A percentile compares a stretch with the other conserved stretches of the same genome.
Evolutionary conservation across 202 grass and related monocot species (phyloP).

Genomic region (Dendrocalamus latiflorus): DNA sequence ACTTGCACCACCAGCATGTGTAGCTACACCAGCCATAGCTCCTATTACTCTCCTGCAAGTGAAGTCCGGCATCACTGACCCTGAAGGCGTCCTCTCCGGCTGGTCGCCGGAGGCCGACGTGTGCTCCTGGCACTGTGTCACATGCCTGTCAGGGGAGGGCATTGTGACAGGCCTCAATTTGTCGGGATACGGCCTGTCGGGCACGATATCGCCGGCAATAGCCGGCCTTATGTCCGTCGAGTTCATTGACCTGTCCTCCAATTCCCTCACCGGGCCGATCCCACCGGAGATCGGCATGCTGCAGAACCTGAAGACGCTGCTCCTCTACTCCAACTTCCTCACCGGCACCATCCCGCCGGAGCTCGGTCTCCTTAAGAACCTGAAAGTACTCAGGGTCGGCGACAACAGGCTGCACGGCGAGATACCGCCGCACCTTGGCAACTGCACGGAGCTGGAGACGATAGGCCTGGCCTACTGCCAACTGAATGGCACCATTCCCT

Average conservation of each 20-base stretch:
- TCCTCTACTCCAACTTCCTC: no score
- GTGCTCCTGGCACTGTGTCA: conserved; percentile 69
- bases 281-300: conserved; percentile 60
- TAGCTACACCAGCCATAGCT: conserved; percentile 28
- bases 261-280: conserved; percentile 62
- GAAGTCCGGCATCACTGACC: conserved; percentile 55
- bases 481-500: conserved; percentile 61
- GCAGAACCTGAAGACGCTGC: conserved; percentile 55
- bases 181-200: conserved; percentile 52
- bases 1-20: conserved; percentile 25
- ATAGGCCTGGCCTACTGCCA: conserved; percentile 62
- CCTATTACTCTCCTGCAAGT: conserved; percentile 46
- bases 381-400: no score
- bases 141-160: conserved; percentile 34
- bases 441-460: no score
- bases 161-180: conserved; percentile 65
- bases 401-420: no score
- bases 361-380: no score
- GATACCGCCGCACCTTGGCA: no score
- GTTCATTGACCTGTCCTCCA: conserved; percentile 78
- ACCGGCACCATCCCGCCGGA: no score
- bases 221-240: conserved; percentile 45
- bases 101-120: conserved; percentile 55
- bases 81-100: conserved; percentile 44
- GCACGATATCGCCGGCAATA: conserved; percentile 57